phyloP scores from a whole-genome alignment of 345 rosid species.

The Camelina hispida region DNA sequence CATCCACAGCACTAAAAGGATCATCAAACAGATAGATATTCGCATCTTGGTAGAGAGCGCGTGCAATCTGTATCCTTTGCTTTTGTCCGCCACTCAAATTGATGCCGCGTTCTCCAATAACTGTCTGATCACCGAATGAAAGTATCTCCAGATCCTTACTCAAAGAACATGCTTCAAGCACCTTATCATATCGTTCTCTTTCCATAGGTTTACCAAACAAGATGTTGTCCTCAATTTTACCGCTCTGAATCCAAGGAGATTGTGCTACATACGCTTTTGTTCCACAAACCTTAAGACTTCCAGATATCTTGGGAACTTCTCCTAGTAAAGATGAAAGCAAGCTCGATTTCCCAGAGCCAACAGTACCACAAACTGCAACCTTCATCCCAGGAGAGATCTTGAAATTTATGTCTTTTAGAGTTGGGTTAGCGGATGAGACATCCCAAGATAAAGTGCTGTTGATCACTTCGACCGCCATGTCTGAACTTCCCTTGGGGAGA shows the following conservation, averaged over 20 bases:
- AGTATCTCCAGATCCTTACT: slow-evolving; percentile 74
- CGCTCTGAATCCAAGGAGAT: slow-evolving; percentile 91
- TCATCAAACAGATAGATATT: slow-evolving; percentile 89
- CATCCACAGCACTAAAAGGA: slow-evolving; percentile 93
- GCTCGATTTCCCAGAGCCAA: slow-evolving; percentile 86
- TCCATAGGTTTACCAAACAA: slow-evolving; percentile 82
- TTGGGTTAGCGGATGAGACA: slow-evolving; percentile 48
- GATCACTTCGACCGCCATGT: slow-evolving; percentile 52
- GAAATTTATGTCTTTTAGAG: slow-evolving; percentile 59
- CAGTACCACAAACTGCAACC: slow-evolving; percentile 80
- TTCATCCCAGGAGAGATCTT: slow-evolving; percentile 62
- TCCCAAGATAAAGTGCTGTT: slow-evolving; percentile 72
- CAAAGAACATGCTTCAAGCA: slow-evolving; percentile 75
- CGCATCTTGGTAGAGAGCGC: slow-evolving; percentile 85
- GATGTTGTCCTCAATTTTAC: slow-evolving; percentile 81
- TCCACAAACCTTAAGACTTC: slow-evolving; percentile 66
- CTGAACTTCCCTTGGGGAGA: slow-evolving; percentile 53
- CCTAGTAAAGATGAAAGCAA: slow-evolving; percentile 73
- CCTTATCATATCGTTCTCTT: slow-evolving; percentile 58
- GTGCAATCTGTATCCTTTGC: slow-evolving; percentile 83
- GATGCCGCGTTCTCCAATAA: slow-evolving; percentile 88
- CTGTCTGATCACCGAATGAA: slow-evolving; percentile 77
- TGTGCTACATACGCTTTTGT: slow-evolving; percentile 80
- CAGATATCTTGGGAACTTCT: slow-evolving; percentile 70
- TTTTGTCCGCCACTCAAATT: slow-evolving; percentile 92